These are phyloP conservation scores for Fusarium guadeloupense DNA, from an alignment of 2,329 filamentous ascomycete genomes.

Conservation along the genomic window DNA sequence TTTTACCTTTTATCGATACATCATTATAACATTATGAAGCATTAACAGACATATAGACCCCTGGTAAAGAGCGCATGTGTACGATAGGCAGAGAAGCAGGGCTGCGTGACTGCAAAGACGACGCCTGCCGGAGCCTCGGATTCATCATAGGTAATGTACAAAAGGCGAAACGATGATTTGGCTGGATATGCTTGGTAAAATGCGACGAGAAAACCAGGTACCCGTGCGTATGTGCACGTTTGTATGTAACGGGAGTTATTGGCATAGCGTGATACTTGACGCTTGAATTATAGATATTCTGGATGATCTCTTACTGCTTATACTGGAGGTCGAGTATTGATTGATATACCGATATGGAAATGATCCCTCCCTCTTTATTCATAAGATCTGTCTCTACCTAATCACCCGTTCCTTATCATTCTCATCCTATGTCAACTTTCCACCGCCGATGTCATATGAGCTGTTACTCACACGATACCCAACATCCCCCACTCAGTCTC, in stretches of 20 bases:
- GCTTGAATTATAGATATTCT: constrained; percentile 4
- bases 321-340: background rate
- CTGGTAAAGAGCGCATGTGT: constrained; percentile 12
- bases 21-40: constrained; percentile 18
- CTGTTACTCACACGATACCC: constrained; percentile 33
- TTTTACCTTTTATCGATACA: constrained; percentile 11
- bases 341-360: background rate
- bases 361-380: background rate
- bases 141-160: constrained; percentile 16
- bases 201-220: constrained; percentile 8
- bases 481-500: constrained; percentile 7
- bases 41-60: constrained; percentile 31
- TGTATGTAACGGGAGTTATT: constrained; percentile 8
- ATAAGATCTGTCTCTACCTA: background rate
- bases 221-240: background rate
- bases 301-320: background rate
- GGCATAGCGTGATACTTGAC: constrained; percentile 16
- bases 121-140: background rate
- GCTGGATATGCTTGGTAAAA: constrained; percentile 3
- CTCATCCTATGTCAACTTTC: background rate
- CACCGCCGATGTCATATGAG: constrained; percentile 26
- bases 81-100: constrained; percentile 12
- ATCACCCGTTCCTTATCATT: background rate
- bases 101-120: constrained; percentile 4
- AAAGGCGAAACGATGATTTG: constrained; percentile 22